Percentiles rank a stretch among this genome's conserved stretches.
Evolutionary conservation across 2,329 filamentous ascomycete species (phyloP).

Genomic region (Hymenoscyphus repandus): DNA sequence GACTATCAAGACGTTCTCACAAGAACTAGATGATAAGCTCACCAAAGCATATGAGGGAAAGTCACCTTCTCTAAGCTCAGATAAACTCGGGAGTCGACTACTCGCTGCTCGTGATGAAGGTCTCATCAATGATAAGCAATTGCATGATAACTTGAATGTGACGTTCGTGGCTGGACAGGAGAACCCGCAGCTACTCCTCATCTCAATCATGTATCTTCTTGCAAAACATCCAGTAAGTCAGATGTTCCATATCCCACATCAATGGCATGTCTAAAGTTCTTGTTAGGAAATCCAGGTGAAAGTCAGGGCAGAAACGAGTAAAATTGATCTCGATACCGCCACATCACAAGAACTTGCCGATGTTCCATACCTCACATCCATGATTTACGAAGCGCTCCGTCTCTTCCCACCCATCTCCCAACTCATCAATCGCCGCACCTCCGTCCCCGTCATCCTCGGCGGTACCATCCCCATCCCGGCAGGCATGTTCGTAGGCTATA

Average conservation of each 20-base stretch:
- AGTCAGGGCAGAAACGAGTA: neutral
- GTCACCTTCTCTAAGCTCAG: neutral
- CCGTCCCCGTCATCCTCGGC: neutral
- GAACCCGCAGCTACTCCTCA: constrained; percentile 6
- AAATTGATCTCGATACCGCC: neutral
- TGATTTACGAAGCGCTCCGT: constrained; percentile 5
- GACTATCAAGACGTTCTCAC: neutral
- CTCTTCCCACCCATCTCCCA: constrained; percentile 8
- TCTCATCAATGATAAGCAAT: constrained; percentile 1
- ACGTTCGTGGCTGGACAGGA: constrained; percentile 6
- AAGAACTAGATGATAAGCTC: neutral
- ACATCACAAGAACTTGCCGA: neutral
- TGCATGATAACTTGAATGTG: constrained; percentile 5
- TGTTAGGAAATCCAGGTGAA: neutral
- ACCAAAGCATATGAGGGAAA: neutral
- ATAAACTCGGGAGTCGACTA: constrained; percentile 1
- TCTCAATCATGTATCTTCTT: constrained; percentile 4
- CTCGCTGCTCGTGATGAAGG: constrained; percentile 7
- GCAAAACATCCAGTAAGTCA: constrained; percentile 5
- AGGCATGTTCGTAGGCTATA: constrained; percentile 4
- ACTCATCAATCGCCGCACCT: constrained; percentile 5
- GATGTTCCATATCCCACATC: no score
- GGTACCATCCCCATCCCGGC: neutral
- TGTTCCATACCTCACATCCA: constrained; percentile 3
- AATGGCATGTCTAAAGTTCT: no score